Evolutionary conservation across 2,329 filamentous ascomycete genomes (phyloP), one percentile per base, ranked within the genome.

Genomic region (Ascochyta clinopodiicola): DNA sequence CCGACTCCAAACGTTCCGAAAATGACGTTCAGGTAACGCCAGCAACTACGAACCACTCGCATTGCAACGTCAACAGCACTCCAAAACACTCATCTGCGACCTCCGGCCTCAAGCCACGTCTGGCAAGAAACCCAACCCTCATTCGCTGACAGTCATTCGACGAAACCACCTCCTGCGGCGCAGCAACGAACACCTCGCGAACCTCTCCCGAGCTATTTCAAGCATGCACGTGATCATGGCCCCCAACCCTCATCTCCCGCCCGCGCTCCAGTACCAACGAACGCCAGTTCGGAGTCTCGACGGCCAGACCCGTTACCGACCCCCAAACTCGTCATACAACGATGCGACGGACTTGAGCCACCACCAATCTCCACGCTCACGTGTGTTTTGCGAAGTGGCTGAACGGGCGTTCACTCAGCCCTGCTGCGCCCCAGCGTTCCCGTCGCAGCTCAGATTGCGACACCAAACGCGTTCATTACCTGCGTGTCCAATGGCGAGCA

Each of bases 81-180:
- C 19, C 13, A 24, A 48, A 44, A 29, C 25, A 27, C 13, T 9
- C 15, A 32, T n/a, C 13, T 25, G 15, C 8, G 25, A 34, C 34
- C 6, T 7, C 17, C 15, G 42, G 22, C 12, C 45, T 17, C 40
- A 42, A 45, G 36, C 60, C 60, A 55, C 63, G 38, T 54, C 21
- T 56, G 65, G 63, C 65, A 68, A 62, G 65, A 68, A 67, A 51
- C 3, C 4, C 1, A 1, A 0, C 12, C 6, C 15, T 51, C 9
- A 65, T 64, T 67, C 42, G 62, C 21, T 24, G 8, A 17, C 21
- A 24, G 37, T 21, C 8, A 17, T 42, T 48, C 19, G 24, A 37
- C 45, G 55, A 58, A 66, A 66, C 57, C 39, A 32, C 49, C 32
- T 43, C 54, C 51, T 50, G 61, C 58, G 61, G 59, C 63, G 55